Base-by-base conservation (phyloP, 1,284 basidiomycete species). In the Tylopilus sp. region DNA sequence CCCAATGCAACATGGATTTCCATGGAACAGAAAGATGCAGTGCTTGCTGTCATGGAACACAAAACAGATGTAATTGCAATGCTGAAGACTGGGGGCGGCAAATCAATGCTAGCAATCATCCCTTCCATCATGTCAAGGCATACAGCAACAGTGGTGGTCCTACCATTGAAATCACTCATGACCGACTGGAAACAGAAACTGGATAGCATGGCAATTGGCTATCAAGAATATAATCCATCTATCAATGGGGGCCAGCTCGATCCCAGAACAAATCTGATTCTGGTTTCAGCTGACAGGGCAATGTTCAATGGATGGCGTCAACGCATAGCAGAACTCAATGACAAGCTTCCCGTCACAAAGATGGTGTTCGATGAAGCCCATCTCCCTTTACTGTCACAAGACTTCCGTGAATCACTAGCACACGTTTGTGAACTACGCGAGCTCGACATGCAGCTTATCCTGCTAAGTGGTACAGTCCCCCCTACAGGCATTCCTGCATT, bases 81-180 rank as follows among this genome's bases (percentile, higher is more conserved):
- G 49, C 58, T 59, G 5, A 59, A 59, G 18, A 59, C 58, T n/a
- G 19, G 53, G 4, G 32, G 53, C 19, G 53, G 53, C 18, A 55
- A 55, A n/a, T 55, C 53, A 6, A 53, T 51, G 58, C 8, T 59
- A 3, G 58, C 49, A 2, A 59, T 59, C 47, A 51, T 59, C 12
- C 36, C 58, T 29, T 12, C 36, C 16, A 52, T 59, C 2, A 2
- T 19, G 16, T 41, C 15, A 18, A 4, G 15, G 4, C 3, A 38
- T 13, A 38, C 38, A 41, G 49, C 19, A 6, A 38, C 22, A 4
- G 12, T 59, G 3, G 24, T 59, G 10, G 18, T 59, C 9, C 4
- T 59, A 1, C 58, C 49, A 9, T 26, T 52, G 18, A 59, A 39
- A 13, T 59, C 58, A 8, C 58, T 59, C 10, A 52, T 59, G 13